phyloP scores from a whole-genome alignment of 768 basidiomycete species.

The Psilocybe tampanensis region DNA sequence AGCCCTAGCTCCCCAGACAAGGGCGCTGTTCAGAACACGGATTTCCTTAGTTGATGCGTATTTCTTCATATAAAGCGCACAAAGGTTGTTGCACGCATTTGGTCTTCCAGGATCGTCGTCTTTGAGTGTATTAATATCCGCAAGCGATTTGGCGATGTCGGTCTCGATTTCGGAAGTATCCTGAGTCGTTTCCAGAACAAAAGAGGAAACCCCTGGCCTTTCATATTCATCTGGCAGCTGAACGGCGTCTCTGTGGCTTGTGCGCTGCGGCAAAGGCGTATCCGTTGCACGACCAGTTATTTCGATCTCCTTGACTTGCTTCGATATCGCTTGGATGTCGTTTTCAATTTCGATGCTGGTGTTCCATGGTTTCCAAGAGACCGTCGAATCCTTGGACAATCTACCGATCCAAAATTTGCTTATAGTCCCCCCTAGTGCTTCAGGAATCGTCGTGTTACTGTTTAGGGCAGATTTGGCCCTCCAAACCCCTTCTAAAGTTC shows the following conservation, averaged over 20 bases:
- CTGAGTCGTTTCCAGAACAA: not conserved
- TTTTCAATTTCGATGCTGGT: not conserved
- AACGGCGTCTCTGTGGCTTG: too few relatives aligned
- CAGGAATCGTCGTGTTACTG: not conserved
- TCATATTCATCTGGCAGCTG: too few relatives aligned
- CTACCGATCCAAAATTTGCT: not conserved
- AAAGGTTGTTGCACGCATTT: conserved; percentile 2
- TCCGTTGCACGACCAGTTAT: not conserved
- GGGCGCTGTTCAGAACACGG: not conserved
- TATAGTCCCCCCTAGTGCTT: not conserved
- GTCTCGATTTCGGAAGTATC: not conserved
- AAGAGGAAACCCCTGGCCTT: not conserved
- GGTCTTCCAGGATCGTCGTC: not conserved
- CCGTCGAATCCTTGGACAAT: not conserved
- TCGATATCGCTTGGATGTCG: not conserved
- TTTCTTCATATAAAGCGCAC: conserved; percentile 2
- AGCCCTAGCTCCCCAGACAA: not conserved
- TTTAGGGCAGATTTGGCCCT: conserved; percentile 1
- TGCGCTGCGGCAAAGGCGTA: too few relatives aligned
- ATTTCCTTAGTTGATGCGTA: not conserved
- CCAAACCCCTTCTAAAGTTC: not conserved
- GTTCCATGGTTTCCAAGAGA: not conserved
- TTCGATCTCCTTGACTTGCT: not conserved
- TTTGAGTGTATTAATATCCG: not conserved
- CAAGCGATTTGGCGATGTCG: not conserved